Base-by-base conservation (phyloP, 2,329 filamentous ascomycete genomes). In the Nothopassalora personata region DNA sequence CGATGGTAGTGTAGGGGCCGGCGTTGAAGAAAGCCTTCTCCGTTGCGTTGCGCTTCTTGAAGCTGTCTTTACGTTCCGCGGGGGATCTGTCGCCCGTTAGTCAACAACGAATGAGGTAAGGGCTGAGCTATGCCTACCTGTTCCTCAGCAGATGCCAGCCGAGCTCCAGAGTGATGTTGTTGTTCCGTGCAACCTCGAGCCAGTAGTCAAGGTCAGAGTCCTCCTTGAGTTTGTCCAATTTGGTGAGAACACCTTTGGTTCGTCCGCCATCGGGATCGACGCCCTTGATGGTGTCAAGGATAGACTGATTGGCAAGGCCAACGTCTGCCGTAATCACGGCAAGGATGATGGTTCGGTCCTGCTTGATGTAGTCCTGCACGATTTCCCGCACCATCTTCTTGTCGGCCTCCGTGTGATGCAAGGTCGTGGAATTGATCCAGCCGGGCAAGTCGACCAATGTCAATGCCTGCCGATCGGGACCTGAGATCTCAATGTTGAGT, bases 171-270 rank as follows among this genome's bases (percentile, higher is more conserved):
- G 68, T 64, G 46, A 77, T 69, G 49, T 77, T 68, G 23, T 73
- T 68, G 62, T 78, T 78, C 54, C 70, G 68, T 0, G 73, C 74
- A 0, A 78, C 59, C 5, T 74, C 67, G 18, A 79, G 61, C 59
- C 75, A 81, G 1, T 60, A 68, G 58, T 83, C 77, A 5, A 76
- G 74, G 0, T 71, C 68, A 0, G 75, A 75, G 0, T 74, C 76
- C 0, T 70, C 54, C 0, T 64, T 66, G 0, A 80, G 68, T 3
- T 71, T 68, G 60, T 85, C 82, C 0, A 81, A 80, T 64, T 85
- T 85, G 0, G 83, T 86, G 56, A 86, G 78, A 57, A 86, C 78
- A 0, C 83, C 81, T 0, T 86, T 70, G 0, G 83, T 86, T 1
- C 83, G 77, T 1, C 70, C 61, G 13, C 75, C 73, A 0, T 73